phyloP scores from a whole-genome alignment of 495 filamentous ascomycete species.

The Tricharina praecox region DNA sequence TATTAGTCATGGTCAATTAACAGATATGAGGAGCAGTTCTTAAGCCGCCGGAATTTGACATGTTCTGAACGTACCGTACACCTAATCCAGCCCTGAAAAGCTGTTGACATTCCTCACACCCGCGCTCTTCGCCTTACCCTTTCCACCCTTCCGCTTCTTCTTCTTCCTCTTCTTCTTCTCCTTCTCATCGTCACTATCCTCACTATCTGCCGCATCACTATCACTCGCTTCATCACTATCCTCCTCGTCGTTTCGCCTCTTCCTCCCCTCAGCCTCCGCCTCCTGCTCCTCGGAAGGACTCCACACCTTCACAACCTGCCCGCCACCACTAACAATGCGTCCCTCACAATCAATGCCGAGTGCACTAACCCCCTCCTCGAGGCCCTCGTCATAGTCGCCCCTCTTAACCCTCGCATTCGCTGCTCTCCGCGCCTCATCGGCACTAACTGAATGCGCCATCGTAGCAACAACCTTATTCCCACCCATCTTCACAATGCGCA shows the following conservation, averaged over 20 bases:
- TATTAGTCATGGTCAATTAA: no score
- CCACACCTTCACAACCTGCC: slow-evolving; percentile 18
- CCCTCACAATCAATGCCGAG: slow-evolving; percentile 23
- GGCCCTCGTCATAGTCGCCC: slow-evolving; percentile 8
- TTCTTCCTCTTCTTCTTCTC: slow-evolving; percentile 17
- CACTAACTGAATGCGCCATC: slow-evolving; percentile 14
- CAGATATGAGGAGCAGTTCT: no score
- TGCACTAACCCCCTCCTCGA: slow-evolving; percentile 18
- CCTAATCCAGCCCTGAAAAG: slow-evolving; percentile 19
- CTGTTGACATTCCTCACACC: slow-evolving; percentile 13
- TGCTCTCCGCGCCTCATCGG: slow-evolving; percentile 12
- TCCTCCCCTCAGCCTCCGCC: slow-evolving; percentile 6
- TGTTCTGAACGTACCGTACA: no score
- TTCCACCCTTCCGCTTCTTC: slow-evolving; percentile 22
- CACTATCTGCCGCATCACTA: slow-evolving; percentile 7
- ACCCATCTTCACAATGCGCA: slow-evolving; percentile 21
- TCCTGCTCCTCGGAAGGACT: slow-evolving; percentile 7
- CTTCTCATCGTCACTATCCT: slow-evolving; percentile 12
- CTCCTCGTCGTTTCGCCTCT: slow-evolving; percentile 7
- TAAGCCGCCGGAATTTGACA: no score
- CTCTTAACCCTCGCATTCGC: not conserved
- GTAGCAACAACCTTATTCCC: slow-evolving; percentile 19
- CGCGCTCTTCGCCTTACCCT: slow-evolving; percentile 19
- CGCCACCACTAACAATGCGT: slow-evolving; percentile 10
- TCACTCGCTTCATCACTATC: slow-evolving; percentile 10